phyloP scores from a whole-genome alignment of 78 protist genomes.

The Tieghemostelium lacteum region DNA sequence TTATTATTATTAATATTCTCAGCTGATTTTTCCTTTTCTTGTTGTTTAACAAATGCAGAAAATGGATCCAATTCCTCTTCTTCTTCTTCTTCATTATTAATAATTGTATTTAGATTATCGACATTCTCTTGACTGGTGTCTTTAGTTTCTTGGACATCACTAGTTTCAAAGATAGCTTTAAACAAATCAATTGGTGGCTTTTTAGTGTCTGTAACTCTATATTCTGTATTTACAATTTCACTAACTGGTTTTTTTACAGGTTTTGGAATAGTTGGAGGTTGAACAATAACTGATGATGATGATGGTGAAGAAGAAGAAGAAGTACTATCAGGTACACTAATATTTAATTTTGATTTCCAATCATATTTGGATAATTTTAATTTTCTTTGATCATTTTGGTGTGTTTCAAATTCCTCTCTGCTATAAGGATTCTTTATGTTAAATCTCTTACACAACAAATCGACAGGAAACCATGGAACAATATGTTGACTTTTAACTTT shows the following conservation, averaged over 20 bases:
- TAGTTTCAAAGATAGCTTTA: constrained; percentile 69
- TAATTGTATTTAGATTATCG: not conserved
- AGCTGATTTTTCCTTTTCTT: not conserved
- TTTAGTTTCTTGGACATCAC: not conserved
- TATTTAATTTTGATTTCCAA: constrained; percentile 55
- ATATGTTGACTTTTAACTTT: not conserved
- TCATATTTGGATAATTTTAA: constrained; percentile 15
- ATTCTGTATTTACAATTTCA: not conserved
- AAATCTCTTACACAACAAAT: constrained; percentile 35
- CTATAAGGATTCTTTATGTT: constrained; percentile 25
- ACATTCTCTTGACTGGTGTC: not conserved
- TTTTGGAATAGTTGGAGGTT: not conserved
- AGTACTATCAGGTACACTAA: not conserved
- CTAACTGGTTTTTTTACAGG: not conserved
- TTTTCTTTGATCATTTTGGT: not conserved
- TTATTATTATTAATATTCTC: not conserved
- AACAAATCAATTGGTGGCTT: constrained; percentile 76
- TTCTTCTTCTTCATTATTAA: not conserved
- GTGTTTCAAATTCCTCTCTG: constrained; percentile 13
- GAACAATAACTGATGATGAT: not conserved
- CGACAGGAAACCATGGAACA: constrained; percentile 48
- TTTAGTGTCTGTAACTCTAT: constrained; percentile 22
- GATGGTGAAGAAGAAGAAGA: not conserved
- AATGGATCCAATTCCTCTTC: constrained; percentile 64
- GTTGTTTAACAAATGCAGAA: constrained; percentile 38